phyloP scores from a whole-genome alignment of 805 yeast species.

The Candida mattraensis region DNA sequence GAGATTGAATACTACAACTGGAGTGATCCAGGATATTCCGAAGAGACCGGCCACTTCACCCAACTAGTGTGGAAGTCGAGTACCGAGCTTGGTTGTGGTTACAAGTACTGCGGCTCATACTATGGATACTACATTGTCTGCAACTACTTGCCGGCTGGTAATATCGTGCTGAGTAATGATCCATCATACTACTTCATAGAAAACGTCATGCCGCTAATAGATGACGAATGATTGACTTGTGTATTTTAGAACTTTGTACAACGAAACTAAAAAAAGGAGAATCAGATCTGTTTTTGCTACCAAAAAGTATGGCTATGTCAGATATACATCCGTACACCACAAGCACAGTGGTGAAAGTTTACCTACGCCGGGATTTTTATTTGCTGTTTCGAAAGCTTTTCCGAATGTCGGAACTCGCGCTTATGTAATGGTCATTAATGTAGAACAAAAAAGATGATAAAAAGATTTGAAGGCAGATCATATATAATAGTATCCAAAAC shows the following conservation, averaged over 20 bases:
- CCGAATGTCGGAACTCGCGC: slow-evolving; percentile 10
- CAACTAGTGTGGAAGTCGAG: slow-evolving; percentile 74
- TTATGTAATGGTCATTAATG: slow-evolving; percentile 2
- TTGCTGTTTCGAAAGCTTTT: slow-evolving; percentile 3
- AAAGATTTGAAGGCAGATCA: too few relatives aligned
- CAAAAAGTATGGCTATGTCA: too few relatives aligned
- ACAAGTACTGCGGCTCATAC: slow-evolving; percentile 51
- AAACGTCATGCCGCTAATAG: slow-evolving; percentile 35
- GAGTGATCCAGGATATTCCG: slow-evolving; percentile 46
- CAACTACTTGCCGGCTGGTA: slow-evolving; percentile 76
- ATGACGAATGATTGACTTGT: neutral
- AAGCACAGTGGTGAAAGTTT: neutral
- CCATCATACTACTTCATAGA: slow-evolving; percentile 20
- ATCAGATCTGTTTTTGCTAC: too few relatives aligned
- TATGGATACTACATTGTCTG: slow-evolving; percentile 63
- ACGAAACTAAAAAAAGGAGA: too few relatives aligned
- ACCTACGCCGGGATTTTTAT: neutral
- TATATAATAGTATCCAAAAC: too few relatives aligned
- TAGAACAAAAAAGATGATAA: too few relatives aligned
- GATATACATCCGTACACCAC: too few relatives aligned
- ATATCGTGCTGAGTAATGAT: slow-evolving; percentile 48
- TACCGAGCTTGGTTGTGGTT: slow-evolving; percentile 69
- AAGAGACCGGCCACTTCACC: slow-evolving; percentile 74
- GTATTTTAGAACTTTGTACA: neutral
- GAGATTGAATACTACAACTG: slow-evolving; percentile 57